Percentiles rank a stretch among this genome's conserved stretches.
phyloP scores from a whole-genome alignment of 257 asterid genomes.

The Leptodermis oblonga region DNA sequence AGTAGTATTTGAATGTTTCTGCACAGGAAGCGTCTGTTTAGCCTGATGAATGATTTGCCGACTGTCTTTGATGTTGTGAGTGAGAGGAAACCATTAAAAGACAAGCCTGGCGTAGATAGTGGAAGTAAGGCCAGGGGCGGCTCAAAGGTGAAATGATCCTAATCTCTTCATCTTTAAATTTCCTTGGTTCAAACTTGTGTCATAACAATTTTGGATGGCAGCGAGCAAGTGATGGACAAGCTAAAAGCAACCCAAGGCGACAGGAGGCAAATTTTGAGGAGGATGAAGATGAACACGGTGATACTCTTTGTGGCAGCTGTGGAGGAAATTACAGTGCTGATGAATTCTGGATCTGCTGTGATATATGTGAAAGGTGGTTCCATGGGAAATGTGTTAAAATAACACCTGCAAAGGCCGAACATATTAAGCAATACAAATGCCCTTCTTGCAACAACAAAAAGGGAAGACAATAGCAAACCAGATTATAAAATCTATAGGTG shows the following conservation, averaged over 20 bases:
- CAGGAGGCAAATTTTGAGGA: conserved; percentile 25
- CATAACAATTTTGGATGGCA: conserved; percentile 6
- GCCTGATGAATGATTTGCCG: conserved; percentile 34
- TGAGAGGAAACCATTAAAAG: conserved; percentile 24
- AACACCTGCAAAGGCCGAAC: conserved; percentile 30
- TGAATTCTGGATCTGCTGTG: conserved; percentile 40
- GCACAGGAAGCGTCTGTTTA: conserved; percentile 33
- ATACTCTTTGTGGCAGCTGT: conserved; percentile 37
- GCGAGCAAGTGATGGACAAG: conserved; percentile 27
- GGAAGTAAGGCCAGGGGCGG: conserved; percentile 25
- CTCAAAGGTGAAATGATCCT: conserved; percentile 22
- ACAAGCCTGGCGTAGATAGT: conserved; percentile 26
- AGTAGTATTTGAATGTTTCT: not conserved
- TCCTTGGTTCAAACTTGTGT: conserved; percentile 4
- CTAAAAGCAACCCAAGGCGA: conserved; percentile 18
- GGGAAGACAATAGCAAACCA: conserved; percentile 9
- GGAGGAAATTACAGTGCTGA: conserved; percentile 28
- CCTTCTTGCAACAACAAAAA: conserved; percentile 29
- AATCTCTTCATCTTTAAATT: not conserved
- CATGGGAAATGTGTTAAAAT: conserved; percentile 38
- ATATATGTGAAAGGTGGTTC: conserved; percentile 35
- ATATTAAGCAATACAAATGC: conserved; percentile 31
- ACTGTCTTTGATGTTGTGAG: conserved; percentile 29
- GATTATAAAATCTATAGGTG: conserved; percentile 1
- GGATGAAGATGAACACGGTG: conserved; percentile 29